Conservation (phyloP, 2,329 filamentous ascomycete genomes). For the Dactylellina parvicollis region DNA sequence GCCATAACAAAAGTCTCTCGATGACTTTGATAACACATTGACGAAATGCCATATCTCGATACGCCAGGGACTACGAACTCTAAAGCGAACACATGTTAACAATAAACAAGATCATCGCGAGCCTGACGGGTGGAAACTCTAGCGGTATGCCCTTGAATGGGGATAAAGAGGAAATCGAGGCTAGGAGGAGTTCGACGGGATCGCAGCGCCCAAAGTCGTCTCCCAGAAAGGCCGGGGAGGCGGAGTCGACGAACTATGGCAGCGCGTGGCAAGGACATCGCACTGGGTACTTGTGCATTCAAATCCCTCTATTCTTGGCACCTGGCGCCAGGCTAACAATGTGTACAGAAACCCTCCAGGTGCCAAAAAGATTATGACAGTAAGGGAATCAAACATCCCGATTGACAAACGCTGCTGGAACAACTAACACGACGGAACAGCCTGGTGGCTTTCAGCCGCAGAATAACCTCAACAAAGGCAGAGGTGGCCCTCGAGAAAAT, state of each 20-base stretch:
- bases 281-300: constrained; percentile 27
- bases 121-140: neutral
- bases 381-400: neutral
- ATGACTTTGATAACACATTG: constrained; percentile 25
- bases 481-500: neutral
- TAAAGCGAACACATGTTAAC: constrained; percentile 30
- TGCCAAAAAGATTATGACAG: constrained; percentile 12
- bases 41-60: constrained; percentile 27
- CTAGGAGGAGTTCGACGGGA: neutral
- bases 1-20: neutral
- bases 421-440: constrained; percentile 7
- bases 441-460: constrained; percentile 1
- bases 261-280: constrained; percentile 12
- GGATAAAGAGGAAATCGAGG: constrained; percentile 17
- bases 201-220: constrained; percentile 27
- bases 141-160: constrained; percentile 39
- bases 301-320: neutral
- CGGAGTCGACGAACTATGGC: neutral
- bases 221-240: neutral
- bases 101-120: neutral
- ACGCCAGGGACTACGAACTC: constrained; percentile 4
- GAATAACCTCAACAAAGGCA: constrained; percentile 11
- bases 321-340: neutral
- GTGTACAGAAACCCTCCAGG: constrained; percentile 21
- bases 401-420: neutral